Evolutionary conservation across 208 protist genomes (phyloP).

Genomic region (Naegleria gruberi): DNA sequence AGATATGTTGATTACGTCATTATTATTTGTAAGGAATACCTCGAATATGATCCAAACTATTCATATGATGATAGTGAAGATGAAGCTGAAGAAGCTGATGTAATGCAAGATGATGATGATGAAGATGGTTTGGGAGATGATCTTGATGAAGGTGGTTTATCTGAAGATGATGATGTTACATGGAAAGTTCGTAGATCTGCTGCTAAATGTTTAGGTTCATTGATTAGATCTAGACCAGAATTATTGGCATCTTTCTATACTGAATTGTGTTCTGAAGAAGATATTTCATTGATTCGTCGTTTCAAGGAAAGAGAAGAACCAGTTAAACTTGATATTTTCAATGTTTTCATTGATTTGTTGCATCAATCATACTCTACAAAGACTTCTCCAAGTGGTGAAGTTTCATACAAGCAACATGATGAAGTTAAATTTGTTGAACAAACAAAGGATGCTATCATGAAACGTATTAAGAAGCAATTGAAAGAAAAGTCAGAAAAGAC

Average conservation of each 20-base stretch:
- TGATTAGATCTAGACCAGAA: slow-evolving; percentile 55
- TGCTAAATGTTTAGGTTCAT: slow-evolving; percentile 52
- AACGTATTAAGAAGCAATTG: slow-evolving; percentile 41
- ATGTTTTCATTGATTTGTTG: slow-evolving; percentile 51
- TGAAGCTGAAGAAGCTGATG: slow-evolving; percentile 36
- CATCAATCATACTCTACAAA: slow-evolving; percentile 29
- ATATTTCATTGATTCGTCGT: slow-evolving; percentile 10
- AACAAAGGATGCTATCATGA: slow-evolving; percentile 28
- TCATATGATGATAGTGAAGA: slow-evolving; percentile 52
- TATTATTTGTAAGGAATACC: slow-evolving; percentile 39
- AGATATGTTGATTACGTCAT: slow-evolving; percentile 45
- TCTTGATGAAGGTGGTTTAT: slow-evolving; percentile 18
- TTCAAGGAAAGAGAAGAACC: slow-evolving; percentile 60
- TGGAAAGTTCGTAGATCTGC: slow-evolving; percentile 67
- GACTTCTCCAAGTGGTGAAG: slow-evolving; percentile 5
- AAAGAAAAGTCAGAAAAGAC: slow-evolving; percentile 54
- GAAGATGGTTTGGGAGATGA: slow-evolving; percentile 11
- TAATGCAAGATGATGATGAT: slow-evolving; percentile 42
- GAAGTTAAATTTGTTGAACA: slow-evolving; percentile 25
- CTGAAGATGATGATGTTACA: slow-evolving; percentile 54
- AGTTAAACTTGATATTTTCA: slow-evolving; percentile 60
- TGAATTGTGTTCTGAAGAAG: slow-evolving; percentile 22
- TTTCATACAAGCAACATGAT: slow-evolving; percentile 17
- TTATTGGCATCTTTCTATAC: slow-evolving; percentile 40
- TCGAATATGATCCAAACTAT: slow-evolving; percentile 71